Percentiles rank a stretch among this genome's conserved stretches.
Evolutionary conservation across 2,329 filamentous ascomycete genomes (phyloP).

Genomic region (Aurifilum marmelostoma): DNA sequence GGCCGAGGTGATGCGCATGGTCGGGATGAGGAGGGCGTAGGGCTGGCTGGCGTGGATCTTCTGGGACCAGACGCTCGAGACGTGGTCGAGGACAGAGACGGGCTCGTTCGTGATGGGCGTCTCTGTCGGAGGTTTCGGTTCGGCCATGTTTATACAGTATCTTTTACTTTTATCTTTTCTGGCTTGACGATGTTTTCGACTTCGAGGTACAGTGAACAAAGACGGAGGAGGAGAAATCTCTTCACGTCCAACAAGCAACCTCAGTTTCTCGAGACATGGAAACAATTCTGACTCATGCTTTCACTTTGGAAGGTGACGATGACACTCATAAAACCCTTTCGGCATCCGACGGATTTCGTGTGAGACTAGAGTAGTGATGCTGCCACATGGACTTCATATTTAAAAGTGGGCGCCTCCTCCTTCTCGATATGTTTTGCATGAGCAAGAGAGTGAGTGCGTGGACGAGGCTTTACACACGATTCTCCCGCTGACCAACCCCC

Average conservation of each 20-base stretch:
- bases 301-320: background rate
- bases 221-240: background rate
- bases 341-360: background rate
- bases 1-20: constrained; percentile 49
- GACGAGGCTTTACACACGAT: background rate
- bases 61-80: constrained; percentile 38
- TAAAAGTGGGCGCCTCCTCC: background rate
- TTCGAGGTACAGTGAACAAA: background rate
- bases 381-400: background rate
- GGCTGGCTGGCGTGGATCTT: constrained; percentile 54
- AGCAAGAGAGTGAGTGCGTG: background rate
- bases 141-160: constrained; percentile 15
- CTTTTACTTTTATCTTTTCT: background rate
- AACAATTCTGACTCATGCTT: background rate
- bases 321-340: background rate
- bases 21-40: constrained; percentile 56
- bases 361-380: background rate
- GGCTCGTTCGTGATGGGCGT: constrained; percentile 2
- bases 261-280: background rate
- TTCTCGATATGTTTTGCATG: background rate
- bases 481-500: background rate
- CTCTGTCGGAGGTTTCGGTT: constrained; percentile 6
- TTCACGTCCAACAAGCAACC: background rate
- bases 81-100: constrained; percentile 32
- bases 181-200: background rate